Base-by-base conservation (phyloP, 2,329 filamentous ascomycete genomes). In the Nothomitra cinnamomea region DNA sequence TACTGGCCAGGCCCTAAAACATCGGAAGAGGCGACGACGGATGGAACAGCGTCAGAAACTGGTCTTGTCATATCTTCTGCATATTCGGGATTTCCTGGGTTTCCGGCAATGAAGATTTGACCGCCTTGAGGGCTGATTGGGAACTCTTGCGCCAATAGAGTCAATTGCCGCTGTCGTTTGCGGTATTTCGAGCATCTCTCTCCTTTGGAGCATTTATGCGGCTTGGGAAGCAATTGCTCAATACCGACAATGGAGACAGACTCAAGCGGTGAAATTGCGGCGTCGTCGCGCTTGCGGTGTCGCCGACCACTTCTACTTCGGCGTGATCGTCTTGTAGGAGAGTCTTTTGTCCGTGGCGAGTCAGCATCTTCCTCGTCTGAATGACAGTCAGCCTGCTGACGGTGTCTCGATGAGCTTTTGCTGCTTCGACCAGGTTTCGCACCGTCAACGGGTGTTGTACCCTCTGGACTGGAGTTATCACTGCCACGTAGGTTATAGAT, bases 191-290 rank as follows among this genome's bases (percentile, higher is more conserved):
- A 73, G 67, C 89, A 95, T 60, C 84, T 81, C 66, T 92, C 85
- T 47, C 89, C 89, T 66, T 94, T 94, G 47, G 80, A 79, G 69
- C 89, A 95, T 54, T 77, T 76, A 67, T 95, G 89, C 15, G 83
- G 79, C 68, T 87, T 89, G 3, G 88, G 88, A 53, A 94, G 76
- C 53, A 92, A 72, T 66, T 94, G 87, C 68, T 95, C 88, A 58
- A 94, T 94, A 25, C 85, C 88, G 35, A 95, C 87, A 60, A 94
- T 94, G 0, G 87, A 94, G 2, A 92, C 82, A 1, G 87, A 90
- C 65, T 94, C 86, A 55, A 82, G 77, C 1, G 87, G 87, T 1
- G 82, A 82, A 63, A 92, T 83, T 48, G 78, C 69, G 60, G 89
- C 83, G 57, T 80, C 78, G 52, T 70, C 65, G 12, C 13, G 51